Evolutionary conservation across 2,329 filamentous ascomycete species (phyloP).

Genomic region (Verticillium zaregamsianum): DNA sequence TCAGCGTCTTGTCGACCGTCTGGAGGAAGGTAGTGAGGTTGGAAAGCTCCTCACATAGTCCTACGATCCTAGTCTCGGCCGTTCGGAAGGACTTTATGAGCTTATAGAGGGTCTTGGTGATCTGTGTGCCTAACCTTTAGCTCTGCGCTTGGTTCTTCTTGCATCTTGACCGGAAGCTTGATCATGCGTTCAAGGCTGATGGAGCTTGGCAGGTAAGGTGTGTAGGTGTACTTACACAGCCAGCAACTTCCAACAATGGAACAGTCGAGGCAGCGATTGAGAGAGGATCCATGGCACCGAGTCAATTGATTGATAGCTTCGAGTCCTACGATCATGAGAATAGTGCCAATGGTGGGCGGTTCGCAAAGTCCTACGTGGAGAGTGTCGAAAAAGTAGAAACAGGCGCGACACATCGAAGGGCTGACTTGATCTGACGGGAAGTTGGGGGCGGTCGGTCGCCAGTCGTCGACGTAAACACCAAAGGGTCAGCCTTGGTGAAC

Average conservation of each 20-base stretch:
- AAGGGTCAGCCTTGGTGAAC: neutral
- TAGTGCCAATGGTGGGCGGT: neutral
- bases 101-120: slow-evolving; percentile 8
- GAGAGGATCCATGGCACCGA: neutral
- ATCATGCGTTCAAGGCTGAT: neutral
- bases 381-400: neutral
- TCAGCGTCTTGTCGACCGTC: slow-evolving; percentile 14
- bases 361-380: neutral
- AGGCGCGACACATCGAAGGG: neutral
- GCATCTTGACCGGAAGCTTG: neutral
- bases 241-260: slow-evolving; percentile 3
- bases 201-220: neutral
- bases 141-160: neutral
- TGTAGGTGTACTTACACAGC: slow-evolving; percentile 7
- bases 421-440: neutral
- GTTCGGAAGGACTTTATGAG: slow-evolving; percentile 12
- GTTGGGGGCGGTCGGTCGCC: neutral
- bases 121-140: neutral
- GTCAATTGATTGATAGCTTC: neutral
- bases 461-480: neutral
- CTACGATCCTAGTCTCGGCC: slow-evolving; percentile 12
- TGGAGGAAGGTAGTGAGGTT: slow-evolving; percentile 11
- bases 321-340: neutral
- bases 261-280: neutral
- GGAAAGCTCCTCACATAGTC: slow-evolving; percentile 15